phyloP scores from a whole-genome alignment of 2,329 filamentous ascomycete species.

The Pleomassaria siparia region DNA sequence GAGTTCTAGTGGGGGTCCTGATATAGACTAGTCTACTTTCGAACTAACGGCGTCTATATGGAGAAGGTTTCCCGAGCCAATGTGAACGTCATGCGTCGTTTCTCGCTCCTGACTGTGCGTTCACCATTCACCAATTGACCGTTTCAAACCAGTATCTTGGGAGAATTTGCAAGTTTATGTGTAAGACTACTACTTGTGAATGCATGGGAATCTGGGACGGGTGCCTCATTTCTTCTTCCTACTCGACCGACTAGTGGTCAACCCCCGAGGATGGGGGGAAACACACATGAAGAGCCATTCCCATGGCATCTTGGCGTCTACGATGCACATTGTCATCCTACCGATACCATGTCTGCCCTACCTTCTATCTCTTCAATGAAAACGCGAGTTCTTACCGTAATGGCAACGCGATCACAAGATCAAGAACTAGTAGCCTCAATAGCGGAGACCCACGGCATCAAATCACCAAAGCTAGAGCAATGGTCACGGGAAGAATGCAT shows the following conservation, averaged over 20 bases:
- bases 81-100: constrained; percentile 3
- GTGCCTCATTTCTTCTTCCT: too few species aligned
- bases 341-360: constrained; percentile 70
- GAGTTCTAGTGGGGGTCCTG: neutral
- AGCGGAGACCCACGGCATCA: constrained; percentile 58
- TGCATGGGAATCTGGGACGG: too few species aligned
- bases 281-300: constrained; percentile 38
- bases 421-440: constrained; percentile 69
- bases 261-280: neutral
- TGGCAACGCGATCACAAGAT: constrained; percentile 76
- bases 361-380: constrained; percentile 64
- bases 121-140: neutral
- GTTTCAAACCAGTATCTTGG: neutral
- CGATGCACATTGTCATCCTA: constrained; percentile 84
- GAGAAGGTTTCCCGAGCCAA: constrained; percentile 7
- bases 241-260: neutral
- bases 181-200: too few species aligned
- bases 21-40: too few species aligned
- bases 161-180: too few species aligned
- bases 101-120: neutral
- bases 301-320: constrained; percentile 73
- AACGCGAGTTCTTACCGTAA: constrained; percentile 67
- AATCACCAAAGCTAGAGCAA: constrained; percentile 23
- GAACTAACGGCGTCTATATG: too few species aligned
- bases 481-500: constrained; percentile 47